phyloP scores from a whole-genome alignment of 768 basidiomycete genomes.

The Glaciozyma antarctica region DNA sequence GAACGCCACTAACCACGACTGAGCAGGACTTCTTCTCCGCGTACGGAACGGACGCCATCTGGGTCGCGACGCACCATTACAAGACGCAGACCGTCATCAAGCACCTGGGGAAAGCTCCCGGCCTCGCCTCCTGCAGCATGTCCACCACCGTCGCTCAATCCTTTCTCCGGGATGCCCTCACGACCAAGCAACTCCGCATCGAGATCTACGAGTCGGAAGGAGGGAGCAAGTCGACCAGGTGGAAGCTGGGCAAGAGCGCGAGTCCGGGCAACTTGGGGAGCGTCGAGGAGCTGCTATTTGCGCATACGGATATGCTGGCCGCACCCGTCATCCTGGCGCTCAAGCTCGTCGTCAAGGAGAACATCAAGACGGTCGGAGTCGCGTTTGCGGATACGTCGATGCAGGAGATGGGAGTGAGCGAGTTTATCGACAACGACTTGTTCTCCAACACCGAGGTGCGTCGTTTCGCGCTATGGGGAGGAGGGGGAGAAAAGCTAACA shows the following conservation, averaged over 20 bases:
- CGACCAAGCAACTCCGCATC: slow-evolving; percentile 75
- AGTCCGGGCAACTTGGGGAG: slow-evolving; percentile 62
- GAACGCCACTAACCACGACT: background rate
- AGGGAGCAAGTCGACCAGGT: slow-evolving; percentile 64
- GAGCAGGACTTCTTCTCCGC: slow-evolving; percentile 65
- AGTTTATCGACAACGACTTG: slow-evolving; percentile 87
- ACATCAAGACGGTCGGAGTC: slow-evolving; percentile 62
- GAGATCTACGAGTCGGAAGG: slow-evolving; percentile 77
- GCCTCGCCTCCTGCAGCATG: slow-evolving; percentile 61
- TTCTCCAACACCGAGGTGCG: slow-evolving; percentile 88
- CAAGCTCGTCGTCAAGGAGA: slow-evolving; percentile 57
- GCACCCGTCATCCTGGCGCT: slow-evolving; percentile 85
- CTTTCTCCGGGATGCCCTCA: slow-evolving; percentile 80
- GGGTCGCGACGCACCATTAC: slow-evolving; percentile 53
- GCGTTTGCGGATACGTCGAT: slow-evolving; percentile 86
- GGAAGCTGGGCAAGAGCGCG: slow-evolving; percentile 73
- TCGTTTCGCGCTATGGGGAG: no score
- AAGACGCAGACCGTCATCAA: slow-evolving; percentile 84
- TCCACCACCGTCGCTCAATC: slow-evolving; percentile 65
- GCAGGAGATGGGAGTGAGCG: slow-evolving; percentile 74
- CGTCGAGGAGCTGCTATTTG: slow-evolving; percentile 75
- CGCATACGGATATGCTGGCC: slow-evolving; percentile 63
- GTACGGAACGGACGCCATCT: slow-evolving; percentile 80
- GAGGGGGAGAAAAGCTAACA: background rate
- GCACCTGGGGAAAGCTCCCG: slow-evolving; percentile 54